A percentile compares a stretch with the other conserved stretches of the same genome.
phyloP scores from a whole-genome alignment of 345 rosid genomes.

The Camelina hispida region DNA sequence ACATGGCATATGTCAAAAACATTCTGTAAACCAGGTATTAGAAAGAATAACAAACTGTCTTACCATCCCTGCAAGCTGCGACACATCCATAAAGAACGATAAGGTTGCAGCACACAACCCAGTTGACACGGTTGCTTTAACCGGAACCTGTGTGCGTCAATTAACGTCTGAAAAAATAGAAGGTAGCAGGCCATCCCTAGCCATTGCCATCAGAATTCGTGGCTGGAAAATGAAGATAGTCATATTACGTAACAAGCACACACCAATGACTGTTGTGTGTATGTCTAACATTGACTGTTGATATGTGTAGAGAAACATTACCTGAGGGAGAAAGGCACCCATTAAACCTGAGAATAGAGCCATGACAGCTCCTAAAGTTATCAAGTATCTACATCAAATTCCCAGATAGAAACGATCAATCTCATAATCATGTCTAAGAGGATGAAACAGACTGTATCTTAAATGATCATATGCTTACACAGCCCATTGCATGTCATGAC shows the following conservation, averaged over 20 bases:
- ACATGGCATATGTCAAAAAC: background rate
- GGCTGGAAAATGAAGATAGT: slow-evolving; percentile 57
- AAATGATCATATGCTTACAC: slow-evolving; percentile 63
- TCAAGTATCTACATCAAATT: slow-evolving; percentile 46
- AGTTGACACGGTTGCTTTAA: slow-evolving; percentile 75
- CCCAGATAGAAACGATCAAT: slow-evolving; percentile 14
- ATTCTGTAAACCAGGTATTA: background rate
- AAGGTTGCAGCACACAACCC: slow-evolving; percentile 73
- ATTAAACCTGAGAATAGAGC: slow-evolving; percentile 94
- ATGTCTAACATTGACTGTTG: background rate
- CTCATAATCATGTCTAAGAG: background rate
- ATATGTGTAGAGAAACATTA: slow-evolving; percentile 37
- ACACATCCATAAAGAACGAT: slow-evolving; percentile 84
- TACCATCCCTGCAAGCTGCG: slow-evolving; percentile 92
- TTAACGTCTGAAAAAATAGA: slow-evolving; percentile 80
- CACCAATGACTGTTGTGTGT: slow-evolving; percentile 6
- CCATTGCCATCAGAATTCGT: slow-evolving; percentile 92
- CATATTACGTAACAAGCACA: background rate
- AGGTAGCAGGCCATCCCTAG: slow-evolving; percentile 92
- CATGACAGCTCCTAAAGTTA: slow-evolving; percentile 84
- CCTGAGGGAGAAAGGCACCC: slow-evolving; percentile 99
- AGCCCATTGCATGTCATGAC: slow-evolving; percentile 95
- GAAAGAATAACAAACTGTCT: slow-evolving; percentile 21
- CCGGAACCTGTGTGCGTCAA: slow-evolving; percentile 70
- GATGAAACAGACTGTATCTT: background rate